phyloP scores from a whole-genome alignment of 2,329 filamentous ascomycete species.

The Penicillium sp. region DNA sequence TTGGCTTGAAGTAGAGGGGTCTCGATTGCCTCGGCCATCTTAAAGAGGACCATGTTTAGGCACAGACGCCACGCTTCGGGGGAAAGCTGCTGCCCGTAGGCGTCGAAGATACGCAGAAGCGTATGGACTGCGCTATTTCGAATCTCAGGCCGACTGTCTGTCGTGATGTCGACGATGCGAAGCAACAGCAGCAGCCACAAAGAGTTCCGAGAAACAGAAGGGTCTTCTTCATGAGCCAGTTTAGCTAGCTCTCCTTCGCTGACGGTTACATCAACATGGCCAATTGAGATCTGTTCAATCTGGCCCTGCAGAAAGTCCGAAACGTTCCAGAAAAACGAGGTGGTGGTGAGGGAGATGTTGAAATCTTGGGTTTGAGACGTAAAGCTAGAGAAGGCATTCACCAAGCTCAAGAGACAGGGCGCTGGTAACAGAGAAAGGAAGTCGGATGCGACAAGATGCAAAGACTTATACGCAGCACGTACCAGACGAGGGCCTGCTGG shows the following conservation, averaged over 20 bases:
- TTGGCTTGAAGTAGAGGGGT: conserved; percentile 38
- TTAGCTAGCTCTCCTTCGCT: conserved; percentile 57
- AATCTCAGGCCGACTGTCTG: conserved; percentile 40
- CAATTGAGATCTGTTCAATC: conserved; percentile 42
- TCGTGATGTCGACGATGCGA: conserved; percentile 39
- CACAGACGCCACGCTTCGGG: conserved; percentile 80
- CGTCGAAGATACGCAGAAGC: conserved; percentile 84
- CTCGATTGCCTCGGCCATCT: conserved; percentile 69
- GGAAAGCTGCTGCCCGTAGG: conserved; percentile 76
- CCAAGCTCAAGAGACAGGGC: conserved; percentile 70
- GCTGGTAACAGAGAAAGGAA: conserved; percentile 73
- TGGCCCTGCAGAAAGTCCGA: conserved; percentile 73
- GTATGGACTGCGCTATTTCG: conserved; percentile 76
- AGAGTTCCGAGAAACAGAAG: conserved; percentile 53
- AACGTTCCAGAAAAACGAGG: conserved; percentile 93
- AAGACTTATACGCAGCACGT: conserved; percentile 79
- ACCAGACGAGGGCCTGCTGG: conserved; percentile 68
- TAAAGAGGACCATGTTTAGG: conserved; percentile 75
- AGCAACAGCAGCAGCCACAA: conserved; percentile 38
- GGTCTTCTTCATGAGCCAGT: conserved; percentile 58
- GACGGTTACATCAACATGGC: conserved; percentile 43
- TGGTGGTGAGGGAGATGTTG: conserved; percentile 91
- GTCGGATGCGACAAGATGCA: conserved; percentile 92
- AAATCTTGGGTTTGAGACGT: conserved; percentile 86
- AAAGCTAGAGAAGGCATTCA: conserved; percentile 86